Evolutionary conservation across 2,329 filamentous ascomycete species (phyloP), one percentile per base, ranked within the genome.

Genomic region (Pseudocercospora eumusae): DNA sequence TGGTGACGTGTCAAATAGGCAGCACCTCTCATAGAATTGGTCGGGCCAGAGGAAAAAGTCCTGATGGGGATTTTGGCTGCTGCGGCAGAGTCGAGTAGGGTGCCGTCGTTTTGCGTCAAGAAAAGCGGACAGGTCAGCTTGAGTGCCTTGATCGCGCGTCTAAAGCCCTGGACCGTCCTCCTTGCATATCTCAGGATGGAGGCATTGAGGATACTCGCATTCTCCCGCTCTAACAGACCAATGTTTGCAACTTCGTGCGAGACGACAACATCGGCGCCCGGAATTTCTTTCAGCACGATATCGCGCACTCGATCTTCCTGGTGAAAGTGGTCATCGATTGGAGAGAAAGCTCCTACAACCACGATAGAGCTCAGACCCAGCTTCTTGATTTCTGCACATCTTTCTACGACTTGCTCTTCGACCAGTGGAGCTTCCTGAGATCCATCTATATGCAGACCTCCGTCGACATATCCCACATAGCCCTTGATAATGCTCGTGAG

Each of bases 271-370:
- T 85, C 80, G 4, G 80, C 75, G 0, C 74, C 75, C 2, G 78
- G 76, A 2, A 83, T 71, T 65, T 81, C 81, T 6, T 77, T 73
- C 25, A 76, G 75, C 18, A 86, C 73, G 45, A 85, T 81, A 2
- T 76, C 74, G 2, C 78, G 76, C 3, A 82, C 83, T 3, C 76
- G 72, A 42, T 81, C 75, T 71, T 86, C 84, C 69, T 86, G 84
- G 45, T 72, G 73, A 66, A 80, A 80, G 3, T 78, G 66, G 9
- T 81, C 79, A 68, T 88, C 84, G 23, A 86, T 83, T 0, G 84
- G 84, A 8, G 82, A 83, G 72, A 84, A 86, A 8, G 86, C 80
- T 1, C 84, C 84, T 4, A 82, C 80, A 4, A 88, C 75, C 0
- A 85, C 84, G 1, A 88, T 75, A 42, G 78, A 78, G 20, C 72